phyloP scores from a whole-genome alignment of 495 filamentous ascomycete genomes.

The Aspergillus olivimuriae region DNA sequence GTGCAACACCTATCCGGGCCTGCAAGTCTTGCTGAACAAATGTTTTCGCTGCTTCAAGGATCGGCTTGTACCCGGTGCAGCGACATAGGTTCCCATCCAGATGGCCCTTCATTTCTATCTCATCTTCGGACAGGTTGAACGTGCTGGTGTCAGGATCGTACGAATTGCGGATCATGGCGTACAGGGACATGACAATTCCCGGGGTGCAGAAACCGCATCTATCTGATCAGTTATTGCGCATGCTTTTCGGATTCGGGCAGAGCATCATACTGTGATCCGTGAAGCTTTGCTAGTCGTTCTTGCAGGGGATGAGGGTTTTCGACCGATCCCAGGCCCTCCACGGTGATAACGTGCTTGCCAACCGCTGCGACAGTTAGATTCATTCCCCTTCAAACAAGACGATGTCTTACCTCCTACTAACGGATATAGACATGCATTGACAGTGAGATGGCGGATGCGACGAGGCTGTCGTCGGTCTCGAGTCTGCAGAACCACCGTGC shows the following conservation, averaged over 20 bases:
- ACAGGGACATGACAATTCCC: slow-evolving; percentile 83
- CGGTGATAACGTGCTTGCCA: slow-evolving; percentile 98
- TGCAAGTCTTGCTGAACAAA: slow-evolving; percentile 42
- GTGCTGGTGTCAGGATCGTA: slow-evolving; percentile 36
- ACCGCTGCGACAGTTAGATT: slow-evolving; percentile 44
- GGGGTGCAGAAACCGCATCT: slow-evolving; percentile 88
- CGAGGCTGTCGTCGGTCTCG: slow-evolving; percentile 36
- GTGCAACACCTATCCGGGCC: slow-evolving; percentile 14
- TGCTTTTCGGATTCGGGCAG: slow-evolving; percentile 22
- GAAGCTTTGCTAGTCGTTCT: slow-evolving; percentile 74
- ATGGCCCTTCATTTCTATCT: slow-evolving; percentile 65
- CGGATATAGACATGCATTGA: slow-evolving; percentile 91
- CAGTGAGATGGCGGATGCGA: slow-evolving; percentile 76
- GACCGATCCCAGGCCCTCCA: slow-evolving; percentile 91
- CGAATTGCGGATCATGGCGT: slow-evolving; percentile 70
- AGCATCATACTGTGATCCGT: slow-evolving; percentile 54
- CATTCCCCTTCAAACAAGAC: background rate
- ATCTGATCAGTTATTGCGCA: slow-evolving; percentile 32
- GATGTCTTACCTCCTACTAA: slow-evolving; percentile 52
- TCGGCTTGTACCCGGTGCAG: slow-evolving; percentile 92
- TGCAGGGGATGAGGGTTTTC: slow-evolving; percentile 84
- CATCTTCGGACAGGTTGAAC: slow-evolving; percentile 48
- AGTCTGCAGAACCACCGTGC: slow-evolving; percentile 65
- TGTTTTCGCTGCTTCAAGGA: slow-evolving; percentile 79
- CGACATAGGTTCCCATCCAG: slow-evolving; percentile 95